Base-by-base conservation (phyloP, 2,329 filamentous ascomycete species). In the Colletotrichum spaethianum region DNA sequence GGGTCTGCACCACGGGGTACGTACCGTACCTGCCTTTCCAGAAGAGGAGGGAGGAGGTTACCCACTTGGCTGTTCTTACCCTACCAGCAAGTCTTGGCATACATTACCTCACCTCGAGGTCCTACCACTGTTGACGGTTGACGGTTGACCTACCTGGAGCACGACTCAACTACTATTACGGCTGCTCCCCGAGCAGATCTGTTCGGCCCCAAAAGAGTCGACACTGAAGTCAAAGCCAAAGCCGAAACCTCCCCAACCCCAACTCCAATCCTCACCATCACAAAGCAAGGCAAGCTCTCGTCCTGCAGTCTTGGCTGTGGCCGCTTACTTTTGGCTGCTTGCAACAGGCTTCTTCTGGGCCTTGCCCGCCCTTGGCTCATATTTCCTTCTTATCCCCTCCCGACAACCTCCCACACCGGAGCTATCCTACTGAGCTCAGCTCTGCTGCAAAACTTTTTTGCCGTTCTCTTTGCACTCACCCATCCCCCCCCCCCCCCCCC, bases 361-460 rank as follows among this genome's bases (percentile, higher is more conserved):
- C 36, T 53, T 36, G 52, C 31, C 63, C 55, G 26, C 53, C 40
- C 53, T 66, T 60, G 42, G 55, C 56, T 68, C 52, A 38, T 61
- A 59, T 72, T 72, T 63, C 36, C 57, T 59, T 62, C 26, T 56
- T 56, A 42, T 69, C 57, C 59, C 44, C 65, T 72, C 65, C 70
- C 65, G 59, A 70, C 65, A 53, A 42, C 65, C 59, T 72, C 64
- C 57, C 69, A 53, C 64, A 48, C 67, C 52, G 57, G 64, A 63
- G 55, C 52, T 69, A 59, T 55, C 53, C 59, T 60, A 31, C 40
- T 44, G 20, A 38, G 59, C 33, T 57, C 56, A 68, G 64, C 28
- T 38, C 52, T 46, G 52, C 65, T 50, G 50, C 63, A 59, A 53
- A 63, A 38, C 56, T 46, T 53, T 63, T 68, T 57, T 53, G 9